Evolutionary conservation across 2,329 filamentous ascomycete species (phyloP), one percentile per base, ranked within the genome.

Genomic region (Colletotrichum cordylinicola): DNA sequence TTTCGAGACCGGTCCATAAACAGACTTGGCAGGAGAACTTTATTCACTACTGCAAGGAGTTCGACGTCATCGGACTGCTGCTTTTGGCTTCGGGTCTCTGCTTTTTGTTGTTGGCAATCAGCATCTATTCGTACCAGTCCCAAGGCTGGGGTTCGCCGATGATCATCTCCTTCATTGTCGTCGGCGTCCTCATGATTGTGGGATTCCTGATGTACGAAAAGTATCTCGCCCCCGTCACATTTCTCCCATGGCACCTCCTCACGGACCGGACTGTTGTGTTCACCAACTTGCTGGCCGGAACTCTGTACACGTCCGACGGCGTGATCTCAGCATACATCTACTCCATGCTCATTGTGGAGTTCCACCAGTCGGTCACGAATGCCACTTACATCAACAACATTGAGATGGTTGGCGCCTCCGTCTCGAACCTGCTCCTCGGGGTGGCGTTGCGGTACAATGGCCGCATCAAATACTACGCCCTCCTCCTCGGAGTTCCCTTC

Each of bases 91-190:
- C 85, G 7, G 86, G 88, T 10, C 87, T 90, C 60, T 86, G 86
- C 56, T 83, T 91, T 62, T 85, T 92, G 33, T 84, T 91, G 4
- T 85, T 90, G 1, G 90, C 90, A 0, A 89, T 88, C 80, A 88
- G 83, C 65, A 79, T 88, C 8, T 85, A 82, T 4, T 39, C 67
- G 8, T 75, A 81, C 6, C 82, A 83, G 2, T 81, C 81, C 2
- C 79, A 84, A 18, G 83, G 81, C 67, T 89, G 87, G 87, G 74
- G 80, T 24, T 86, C 83, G 3, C 82, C 82, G n/a, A 86, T 85
- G 77, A 85, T 89, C 74, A 86, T 89, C 48, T 84, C 83, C 67
- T 86, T 88, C 79, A 83, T 88, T 33, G 86, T 91, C 6, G 77
- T 91, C 16, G 91, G 91, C 5, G 82, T 86, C 15, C 79, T 90